A percentile compares a stretch with the other conserved stretches of the same genome.
phyloP scores from a whole-genome alignment of 192 early-diverging fungal genomes.

The Coemansia sp. region DNA sequence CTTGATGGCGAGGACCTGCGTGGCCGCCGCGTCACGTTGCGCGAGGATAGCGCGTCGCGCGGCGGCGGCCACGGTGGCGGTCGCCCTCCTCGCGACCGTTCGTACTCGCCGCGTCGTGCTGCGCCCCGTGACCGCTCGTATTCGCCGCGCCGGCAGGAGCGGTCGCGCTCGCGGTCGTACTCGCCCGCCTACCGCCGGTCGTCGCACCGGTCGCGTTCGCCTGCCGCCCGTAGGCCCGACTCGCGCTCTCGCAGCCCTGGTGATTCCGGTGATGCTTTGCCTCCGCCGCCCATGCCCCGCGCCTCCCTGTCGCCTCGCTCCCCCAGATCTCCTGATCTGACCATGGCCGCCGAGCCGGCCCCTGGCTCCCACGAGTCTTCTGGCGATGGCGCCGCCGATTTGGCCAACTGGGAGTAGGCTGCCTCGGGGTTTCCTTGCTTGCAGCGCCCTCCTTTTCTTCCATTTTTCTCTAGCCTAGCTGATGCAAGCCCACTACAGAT shows the following conservation, averaged over 20 bases:
- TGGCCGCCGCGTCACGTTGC: slow-evolving; percentile 62
- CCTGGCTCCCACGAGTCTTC: slow-evolving; percentile 9
- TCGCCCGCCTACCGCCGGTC: slow-evolving; percentile 36
- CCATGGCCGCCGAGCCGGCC: slow-evolving; percentile 8
- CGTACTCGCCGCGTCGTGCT: slow-evolving; percentile 36
- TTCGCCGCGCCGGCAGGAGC: slow-evolving; percentile 26
- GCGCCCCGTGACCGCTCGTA: slow-evolving; percentile 49
- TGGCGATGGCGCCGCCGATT: slow-evolving; percentile 7
- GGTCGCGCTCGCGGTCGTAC: slow-evolving; percentile 53
- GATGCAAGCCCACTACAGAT: neutral
- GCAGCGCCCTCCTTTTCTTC: neutral
- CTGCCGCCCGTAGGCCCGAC: slow-evolving; percentile 6
- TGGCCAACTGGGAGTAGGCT: slow-evolving; percentile 29
- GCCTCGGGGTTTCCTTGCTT: neutral
- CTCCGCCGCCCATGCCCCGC: slow-evolving; percentile 37
- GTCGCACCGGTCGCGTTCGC: slow-evolving; percentile 28
- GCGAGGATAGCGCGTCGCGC: slow-evolving; percentile 48
- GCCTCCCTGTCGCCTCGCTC: slow-evolving; percentile 48
- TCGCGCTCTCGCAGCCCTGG: slow-evolving; percentile 27
- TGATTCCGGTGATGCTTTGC: slow-evolving; percentile 3
- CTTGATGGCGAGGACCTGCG: slow-evolving; percentile 73
- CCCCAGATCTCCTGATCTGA: slow-evolving; percentile 32
- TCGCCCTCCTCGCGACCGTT: slow-evolving; percentile 34
- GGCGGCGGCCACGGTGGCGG: slow-evolving; percentile 36
- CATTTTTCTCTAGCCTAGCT: slow-evolving; percentile 3